Percentiles rank a stretch among this genome's conserved stretches.
Conservation (phyloP, 148 eudicot genomes). For the Fallopia convolvulus region DNA sequence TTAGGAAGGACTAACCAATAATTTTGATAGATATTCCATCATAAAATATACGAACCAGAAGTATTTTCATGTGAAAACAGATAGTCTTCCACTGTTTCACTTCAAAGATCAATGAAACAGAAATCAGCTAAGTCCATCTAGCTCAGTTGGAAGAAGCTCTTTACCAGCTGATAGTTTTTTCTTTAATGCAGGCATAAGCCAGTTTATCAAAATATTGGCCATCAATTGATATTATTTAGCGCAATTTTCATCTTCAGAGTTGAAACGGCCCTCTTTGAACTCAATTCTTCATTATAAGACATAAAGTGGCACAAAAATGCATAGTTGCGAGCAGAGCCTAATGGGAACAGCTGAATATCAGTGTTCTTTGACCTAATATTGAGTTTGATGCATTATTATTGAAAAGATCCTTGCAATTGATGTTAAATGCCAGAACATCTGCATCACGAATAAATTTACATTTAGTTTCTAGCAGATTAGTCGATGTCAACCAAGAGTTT, state of each 20-base stretch:
- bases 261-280: background rate
- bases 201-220: background rate
- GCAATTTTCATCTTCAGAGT: background rate
- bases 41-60: background rate
- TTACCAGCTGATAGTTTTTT: background rate
- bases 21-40: background rate
- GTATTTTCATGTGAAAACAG: background rate
- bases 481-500: background rate
- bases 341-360: background rate
- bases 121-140: background rate
- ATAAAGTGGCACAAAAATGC: background rate
- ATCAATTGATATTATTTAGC: background rate
- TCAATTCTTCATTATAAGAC: background rate
- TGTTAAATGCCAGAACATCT: background rate
- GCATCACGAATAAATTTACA: background rate
- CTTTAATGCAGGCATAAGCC: background rate
- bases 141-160: background rate
- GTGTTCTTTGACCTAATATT: background rate
- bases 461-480: background rate
- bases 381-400: background rate
- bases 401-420: background rate
- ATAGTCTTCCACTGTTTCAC: background rate
- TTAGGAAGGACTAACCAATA: background rate
- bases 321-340: background rate
- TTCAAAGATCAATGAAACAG: background rate